These are phyloP conservation scores for Trametes sp. DNA, from an alignment of 1,284 basidiomycete genomes.

Conservation along the genomic window DNA sequence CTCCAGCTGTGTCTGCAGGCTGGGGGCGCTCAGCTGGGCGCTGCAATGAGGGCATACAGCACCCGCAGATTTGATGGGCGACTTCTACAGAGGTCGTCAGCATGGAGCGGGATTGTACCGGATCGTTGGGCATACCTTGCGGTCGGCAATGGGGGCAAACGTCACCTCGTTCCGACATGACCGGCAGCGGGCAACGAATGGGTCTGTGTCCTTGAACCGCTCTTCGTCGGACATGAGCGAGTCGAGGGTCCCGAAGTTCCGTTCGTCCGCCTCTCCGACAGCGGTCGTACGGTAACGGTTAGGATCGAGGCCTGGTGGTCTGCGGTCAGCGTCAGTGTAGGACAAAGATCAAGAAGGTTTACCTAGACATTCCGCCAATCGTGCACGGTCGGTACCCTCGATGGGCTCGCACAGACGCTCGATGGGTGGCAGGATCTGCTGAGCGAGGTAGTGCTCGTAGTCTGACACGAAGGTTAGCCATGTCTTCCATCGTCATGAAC, in stretches of 20 bases:
- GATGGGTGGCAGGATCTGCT: conserved; percentile 94
- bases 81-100: conserved; percentile 43
- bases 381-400: conserved; percentile 91
- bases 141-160: conserved; percentile 74
- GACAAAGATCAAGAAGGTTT: conserved; percentile 31
- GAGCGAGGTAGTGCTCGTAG: conserved; percentile 91
- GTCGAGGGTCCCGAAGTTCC: conserved; percentile 84
- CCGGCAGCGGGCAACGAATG: conserved; percentile 79
- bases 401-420: conserved; percentile 97
- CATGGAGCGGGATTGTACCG: background rate
- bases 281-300: conserved; percentile 66
- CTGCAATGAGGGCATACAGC: conserved; percentile 72
- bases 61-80: conserved; percentile 58
- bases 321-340: background rate
- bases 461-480: conserved; percentile 54
- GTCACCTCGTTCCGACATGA: conserved; percentile 68
- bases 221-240: conserved; percentile 91
- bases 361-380: conserved; percentile 96
- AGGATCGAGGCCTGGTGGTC: conserved; percentile 82
- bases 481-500: too few species aligned
- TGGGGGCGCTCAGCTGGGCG: conserved; percentile 58
- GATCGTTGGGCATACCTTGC: conserved; percentile 53
- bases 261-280: conserved; percentile 62
- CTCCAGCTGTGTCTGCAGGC: conserved; percentile 87
- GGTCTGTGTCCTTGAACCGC: conserved; percentile 80